phyloP scores from a whole-genome alignment of 805 yeast species.

The Candida pini region DNA sequence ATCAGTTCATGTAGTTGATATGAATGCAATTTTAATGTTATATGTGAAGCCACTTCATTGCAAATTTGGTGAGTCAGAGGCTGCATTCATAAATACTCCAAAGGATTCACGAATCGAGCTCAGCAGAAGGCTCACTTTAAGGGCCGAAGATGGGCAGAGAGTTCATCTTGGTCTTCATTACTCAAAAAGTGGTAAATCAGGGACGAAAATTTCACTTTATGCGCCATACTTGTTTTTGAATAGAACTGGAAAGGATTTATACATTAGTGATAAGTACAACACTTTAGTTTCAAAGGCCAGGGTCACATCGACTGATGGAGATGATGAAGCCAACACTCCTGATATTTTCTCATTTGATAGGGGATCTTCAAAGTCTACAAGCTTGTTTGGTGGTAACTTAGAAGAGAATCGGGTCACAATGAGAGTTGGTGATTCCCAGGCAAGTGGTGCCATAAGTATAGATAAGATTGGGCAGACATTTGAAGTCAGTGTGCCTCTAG shows the following conservation, averaged over 20 bases:
- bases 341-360: slow-evolving; percentile 80
- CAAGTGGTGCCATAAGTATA: slow-evolving; percentile 73
- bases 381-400: slow-evolving; percentile 24
- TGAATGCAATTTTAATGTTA: slow-evolving; percentile 63
- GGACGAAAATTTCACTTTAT: slow-evolving; percentile 63
- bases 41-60: slow-evolving; percentile 61
- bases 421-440: slow-evolving; percentile 59
- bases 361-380: slow-evolving; percentile 32
- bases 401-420: slow-evolving; percentile 62
- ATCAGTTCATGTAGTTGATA: slow-evolving; percentile 74
- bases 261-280: slow-evolving; percentile 51
- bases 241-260: slow-evolving; percentile 64
- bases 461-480: slow-evolving; percentile 85
- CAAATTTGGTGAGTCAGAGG: slow-evolving; percentile 61
- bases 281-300: slow-evolving; percentile 40
- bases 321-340: slow-evolving; percentile 41
- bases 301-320: slow-evolving; percentile 8
- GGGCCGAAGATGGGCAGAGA: slow-evolving; percentile 60
- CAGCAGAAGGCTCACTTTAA: slow-evolving; percentile 42
- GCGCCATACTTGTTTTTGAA: slow-evolving; percentile 84
- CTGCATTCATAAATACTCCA: slow-evolving; percentile 67
- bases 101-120: slow-evolving; percentile 15
- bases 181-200: slow-evolving; percentile 45
- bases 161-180: slow-evolving; percentile 64
- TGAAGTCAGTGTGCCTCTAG: slow-evolving; percentile 43